Percentiles rank a stretch among this genome's conserved stretches.
These are phyloP conservation scores for Termitomyces sp. DNA, from an alignment of 768 basidiomycete species.

Conservation along the genomic window DNA sequence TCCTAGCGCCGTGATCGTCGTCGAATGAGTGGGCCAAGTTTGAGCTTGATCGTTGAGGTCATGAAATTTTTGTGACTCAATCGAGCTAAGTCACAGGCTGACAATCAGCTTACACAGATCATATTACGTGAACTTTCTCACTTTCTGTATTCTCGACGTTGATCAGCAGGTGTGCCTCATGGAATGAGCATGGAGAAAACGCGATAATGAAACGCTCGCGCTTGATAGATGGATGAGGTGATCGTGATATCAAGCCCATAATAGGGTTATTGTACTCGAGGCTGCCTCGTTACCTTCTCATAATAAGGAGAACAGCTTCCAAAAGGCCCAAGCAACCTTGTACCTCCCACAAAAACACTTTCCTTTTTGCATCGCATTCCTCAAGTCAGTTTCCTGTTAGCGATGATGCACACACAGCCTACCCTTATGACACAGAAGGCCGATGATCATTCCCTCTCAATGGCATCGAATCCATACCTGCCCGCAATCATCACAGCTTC, in stretches of 20 bases:
- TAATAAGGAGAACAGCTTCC: constrained; percentile 5
- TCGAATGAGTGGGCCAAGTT: neutral
- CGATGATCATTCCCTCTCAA: constrained; percentile 2
- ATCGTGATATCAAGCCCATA: constrained; percentile 4
- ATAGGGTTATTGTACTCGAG: constrained; percentile 8
- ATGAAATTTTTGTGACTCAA: constrained; percentile 18
- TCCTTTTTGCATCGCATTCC: neutral
- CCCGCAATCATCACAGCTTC: constrained; percentile 27
- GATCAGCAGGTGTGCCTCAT: constrained; percentile 13
- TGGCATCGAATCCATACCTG: constrained; percentile 19
- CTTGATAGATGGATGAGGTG: constrained; percentile 7
- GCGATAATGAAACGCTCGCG: constrained; percentile 5
- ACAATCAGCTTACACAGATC: neutral
- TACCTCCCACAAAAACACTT: neutral
- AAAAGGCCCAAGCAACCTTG: constrained; percentile 6
- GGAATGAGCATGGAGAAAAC: constrained; percentile 12
- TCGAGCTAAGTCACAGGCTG: constrained; percentile 1
- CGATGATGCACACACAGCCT: constrained; percentile 11
- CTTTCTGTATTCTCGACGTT: neutral
- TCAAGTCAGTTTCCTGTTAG: neutral
- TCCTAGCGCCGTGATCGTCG: constrained; percentile 3
- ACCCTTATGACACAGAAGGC: constrained; percentile 11
- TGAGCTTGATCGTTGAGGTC: constrained; percentile 2
- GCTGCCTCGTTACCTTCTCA: constrained; percentile 14
- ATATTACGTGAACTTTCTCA: neutral